Evolutionary conservation across 495 filamentous ascomycete genomes (phyloP).

Genomic region (Corynascus novoguineensis): DNA sequence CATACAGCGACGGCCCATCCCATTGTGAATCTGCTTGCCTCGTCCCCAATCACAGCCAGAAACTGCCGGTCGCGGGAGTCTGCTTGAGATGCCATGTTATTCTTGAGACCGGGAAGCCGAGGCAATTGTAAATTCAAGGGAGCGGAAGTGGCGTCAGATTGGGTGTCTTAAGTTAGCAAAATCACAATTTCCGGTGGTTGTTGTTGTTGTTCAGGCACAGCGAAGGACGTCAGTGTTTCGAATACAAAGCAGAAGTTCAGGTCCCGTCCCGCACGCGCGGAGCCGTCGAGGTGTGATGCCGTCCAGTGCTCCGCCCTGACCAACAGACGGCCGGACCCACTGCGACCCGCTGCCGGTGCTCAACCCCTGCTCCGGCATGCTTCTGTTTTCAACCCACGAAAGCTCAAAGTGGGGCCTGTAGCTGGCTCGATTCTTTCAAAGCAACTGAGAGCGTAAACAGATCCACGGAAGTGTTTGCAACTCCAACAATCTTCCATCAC

Average conservation of each 20-base stretch:
- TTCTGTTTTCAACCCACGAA: background rate
- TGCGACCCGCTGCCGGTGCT: slow-evolving; percentile 2
- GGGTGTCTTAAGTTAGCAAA: no score
- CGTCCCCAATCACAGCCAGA: slow-evolving; percentile 94
- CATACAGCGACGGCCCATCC: background rate
- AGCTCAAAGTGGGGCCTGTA: slow-evolving; percentile 9
- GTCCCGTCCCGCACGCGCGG: background rate
- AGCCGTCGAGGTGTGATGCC: slow-evolving; percentile 10
- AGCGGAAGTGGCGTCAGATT: background rate
- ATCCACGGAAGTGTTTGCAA: background rate
- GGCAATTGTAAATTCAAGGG: background rate
- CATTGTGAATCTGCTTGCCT: slow-evolving; percentile 55
- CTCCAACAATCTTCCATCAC: background rate
- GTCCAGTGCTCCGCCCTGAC: slow-evolving; percentile 22
- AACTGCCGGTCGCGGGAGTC: slow-evolving; percentile 88
- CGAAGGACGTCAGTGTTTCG: background rate
- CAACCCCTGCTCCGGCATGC: slow-evolving; percentile 5
- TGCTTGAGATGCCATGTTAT: slow-evolving; percentile 48
- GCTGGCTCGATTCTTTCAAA: background rate
- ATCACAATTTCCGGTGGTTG: background rate
- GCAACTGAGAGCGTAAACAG: slow-evolving; percentile 10
- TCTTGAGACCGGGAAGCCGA: background rate
- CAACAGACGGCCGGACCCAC: slow-evolving; percentile 6
- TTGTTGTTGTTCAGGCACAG: background rate
- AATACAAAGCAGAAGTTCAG: background rate